Conservation (phyloP, 2,329 filamentous ascomycete genomes). For the Diplodia scrobiculata region DNA sequence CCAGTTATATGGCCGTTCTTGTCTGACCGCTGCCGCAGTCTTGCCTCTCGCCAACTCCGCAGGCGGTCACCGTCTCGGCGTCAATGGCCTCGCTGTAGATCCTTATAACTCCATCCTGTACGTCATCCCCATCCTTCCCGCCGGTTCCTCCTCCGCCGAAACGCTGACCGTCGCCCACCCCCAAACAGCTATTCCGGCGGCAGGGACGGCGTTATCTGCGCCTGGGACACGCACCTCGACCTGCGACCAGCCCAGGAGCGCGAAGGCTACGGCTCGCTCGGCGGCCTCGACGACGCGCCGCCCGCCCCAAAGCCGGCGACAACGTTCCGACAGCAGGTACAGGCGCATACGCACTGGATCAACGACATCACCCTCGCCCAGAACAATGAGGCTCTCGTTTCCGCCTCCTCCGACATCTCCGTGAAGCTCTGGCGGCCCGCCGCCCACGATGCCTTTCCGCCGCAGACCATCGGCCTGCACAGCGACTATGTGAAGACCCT, state of each 20-base stretch:
- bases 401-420: conserved; percentile 88
- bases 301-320: conserved; percentile 47
- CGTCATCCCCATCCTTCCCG: conserved; percentile 42
- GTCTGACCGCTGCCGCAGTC: conserved; percentile 51
- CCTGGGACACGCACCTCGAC: conserved; percentile 84
- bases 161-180: neutral
- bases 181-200: conserved; percentile 82
- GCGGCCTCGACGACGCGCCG: conserved; percentile 42
- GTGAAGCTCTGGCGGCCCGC: conserved; percentile 89
- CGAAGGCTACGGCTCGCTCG: conserved; percentile 41
- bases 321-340: conserved; percentile 63
- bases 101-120: conserved; percentile 81
- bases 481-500: conserved; percentile 96
- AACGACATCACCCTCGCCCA: conserved; percentile 86
- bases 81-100: conserved; percentile 92
- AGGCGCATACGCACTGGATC: conserved; percentile 93
- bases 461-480: conserved; percentile 84
- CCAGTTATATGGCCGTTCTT: conserved; percentile 27
- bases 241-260: conserved; percentile 49
- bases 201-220: conserved; percentile 91
- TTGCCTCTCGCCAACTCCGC: conserved; percentile 71
- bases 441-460: conserved; percentile 63
- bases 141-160: conserved; percentile 28
- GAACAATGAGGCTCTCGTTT: conserved; percentile 76
- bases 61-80: conserved; percentile 87